Percentiles rank a stretch among this genome's conserved stretches.
Evolutionary conservation across 2,329 filamentous ascomycete species (phyloP).

Genomic region (Colletotrichum noveboracense): DNA sequence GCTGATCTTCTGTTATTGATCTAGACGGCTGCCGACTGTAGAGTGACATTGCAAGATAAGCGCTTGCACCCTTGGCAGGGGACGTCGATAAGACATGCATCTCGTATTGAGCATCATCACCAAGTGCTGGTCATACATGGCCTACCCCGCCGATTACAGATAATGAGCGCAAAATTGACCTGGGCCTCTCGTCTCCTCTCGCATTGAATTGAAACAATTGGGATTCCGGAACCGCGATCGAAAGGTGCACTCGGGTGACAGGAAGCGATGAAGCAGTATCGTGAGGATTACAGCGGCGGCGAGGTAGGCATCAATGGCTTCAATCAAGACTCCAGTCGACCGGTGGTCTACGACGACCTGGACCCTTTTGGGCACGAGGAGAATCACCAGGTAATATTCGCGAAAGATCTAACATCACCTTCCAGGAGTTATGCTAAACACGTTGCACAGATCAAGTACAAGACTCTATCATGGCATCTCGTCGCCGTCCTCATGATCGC

Average conservation of each 20-base stretch:
- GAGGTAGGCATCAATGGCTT: background rate
- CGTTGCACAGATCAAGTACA: constrained; percentile 50
- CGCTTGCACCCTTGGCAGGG: background rate
- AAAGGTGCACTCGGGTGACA: background rate
- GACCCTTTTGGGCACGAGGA: constrained; percentile 21
- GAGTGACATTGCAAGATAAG: background rate
- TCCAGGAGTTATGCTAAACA: background rate
- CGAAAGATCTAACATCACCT: too few relatives aligned
- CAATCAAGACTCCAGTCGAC: background rate
- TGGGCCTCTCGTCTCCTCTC: background rate
- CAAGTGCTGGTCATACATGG: background rate
- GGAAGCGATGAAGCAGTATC: background rate
- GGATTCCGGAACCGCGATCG: background rate
- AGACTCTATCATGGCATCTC: constrained; percentile 56
- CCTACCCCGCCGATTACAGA: background rate
- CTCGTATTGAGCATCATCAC: background rate
- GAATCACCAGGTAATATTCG: background rate
- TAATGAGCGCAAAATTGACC: background rate
- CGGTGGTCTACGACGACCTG: constrained; percentile 14
- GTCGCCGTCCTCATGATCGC: constrained; percentile 60
- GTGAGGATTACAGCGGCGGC: background rate
- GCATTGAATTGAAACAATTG: background rate
- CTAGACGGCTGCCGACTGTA: background rate
- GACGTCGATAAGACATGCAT: background rate
- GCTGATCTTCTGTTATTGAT: background rate